A percentile compares a stretch with the other conserved stretches of the same genome.
phyloP scores from a whole-genome alignment of 1,284 basidiomycete genomes.

The Rhodofomes roseus region DNA sequence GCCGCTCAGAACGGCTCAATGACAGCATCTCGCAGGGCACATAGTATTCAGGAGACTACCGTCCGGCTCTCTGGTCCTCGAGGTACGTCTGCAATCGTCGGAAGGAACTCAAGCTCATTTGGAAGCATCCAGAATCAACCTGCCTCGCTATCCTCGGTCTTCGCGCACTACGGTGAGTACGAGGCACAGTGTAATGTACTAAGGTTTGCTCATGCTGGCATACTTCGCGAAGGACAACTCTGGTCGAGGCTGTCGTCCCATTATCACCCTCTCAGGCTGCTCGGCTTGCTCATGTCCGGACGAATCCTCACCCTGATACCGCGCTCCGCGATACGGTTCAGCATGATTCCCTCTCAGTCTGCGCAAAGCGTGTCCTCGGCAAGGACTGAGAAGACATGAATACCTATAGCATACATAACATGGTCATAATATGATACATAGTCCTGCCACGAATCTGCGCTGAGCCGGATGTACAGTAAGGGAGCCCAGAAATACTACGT shows the following conservation, averaged over 20 bases:
- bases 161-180: slow-evolving; percentile 23
- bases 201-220: background rate
- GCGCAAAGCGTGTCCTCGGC: background rate
- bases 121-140: slow-evolving; percentile 17
- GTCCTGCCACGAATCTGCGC: background rate
- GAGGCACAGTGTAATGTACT: no score
- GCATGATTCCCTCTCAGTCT: slow-evolving; percentile 15
- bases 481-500: background rate
- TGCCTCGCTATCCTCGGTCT: slow-evolving; percentile 20
- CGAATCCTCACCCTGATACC: slow-evolving; percentile 20
- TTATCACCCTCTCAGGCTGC: slow-evolving; percentile 22
- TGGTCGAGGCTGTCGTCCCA: slow-evolving; percentile 20
- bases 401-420: background rate
- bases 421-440: background rate
- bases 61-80: slow-evolving; percentile 10
- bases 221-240: slow-evolving; percentile 15
- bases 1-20: background rate
- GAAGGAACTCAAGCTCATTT: background rate
- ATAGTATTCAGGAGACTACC: slow-evolving; percentile 12
- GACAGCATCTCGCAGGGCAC: background rate
- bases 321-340: slow-evolving; percentile 21
- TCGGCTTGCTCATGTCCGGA: slow-evolving; percentile 21
- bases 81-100: slow-evolving; percentile 8
- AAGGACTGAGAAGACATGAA: background rate
- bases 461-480: background rate